Base-by-base conservation (phyloP, 108 stramenopile genomes). In the Skeletonema costatum region DNA sequence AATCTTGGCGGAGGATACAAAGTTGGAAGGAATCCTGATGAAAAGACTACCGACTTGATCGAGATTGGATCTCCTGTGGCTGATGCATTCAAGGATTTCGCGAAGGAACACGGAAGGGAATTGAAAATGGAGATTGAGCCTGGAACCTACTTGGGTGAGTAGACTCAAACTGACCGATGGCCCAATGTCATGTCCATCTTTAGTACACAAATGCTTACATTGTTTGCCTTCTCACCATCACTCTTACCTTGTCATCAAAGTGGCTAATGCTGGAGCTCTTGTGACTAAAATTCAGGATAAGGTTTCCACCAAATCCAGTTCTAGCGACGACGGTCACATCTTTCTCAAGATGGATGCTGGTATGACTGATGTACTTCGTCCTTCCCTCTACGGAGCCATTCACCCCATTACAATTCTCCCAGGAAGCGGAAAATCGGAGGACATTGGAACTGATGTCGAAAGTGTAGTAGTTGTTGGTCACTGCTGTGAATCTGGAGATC, bases 1-100 rank as follows among this genome's bases (percentile, higher is more conserved):
- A 98, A 99, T 70, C 82, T 99, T 39, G 99, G 99, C 17, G 99
- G 99, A 13, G 99, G 99, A 60, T 99, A 98, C 97, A 99, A 99
- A 87, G 99, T 99, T 0, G 99, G 96, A 64, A 85, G 99, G 17
- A 96, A 97, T 78, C 83, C 87, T 33, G 93, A 89, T 21, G 97
- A 98, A 79, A 76, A 86, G 25, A 93, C 96, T 2, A 99, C 99
- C 8, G 97, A 99, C 83, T 87, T 99, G 75, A 86, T 89, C 32
- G 89, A 88, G 69, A 93, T 98, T 78, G 99, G 99, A 19, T 68
- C 82, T 58, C 97, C 98, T 9, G 98, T 99, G 32, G 72, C 83
- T 48, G 92, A 89, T 25, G 97, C 91, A 16, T 98, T 99, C 76
- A 80, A 81, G 66, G 67, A 87, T 5, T 99, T 98, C 81, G 93